Base-by-base conservation (phyloP, 2,329 filamentous ascomycete genomes). In the Lachnellula hyalina region DNA sequence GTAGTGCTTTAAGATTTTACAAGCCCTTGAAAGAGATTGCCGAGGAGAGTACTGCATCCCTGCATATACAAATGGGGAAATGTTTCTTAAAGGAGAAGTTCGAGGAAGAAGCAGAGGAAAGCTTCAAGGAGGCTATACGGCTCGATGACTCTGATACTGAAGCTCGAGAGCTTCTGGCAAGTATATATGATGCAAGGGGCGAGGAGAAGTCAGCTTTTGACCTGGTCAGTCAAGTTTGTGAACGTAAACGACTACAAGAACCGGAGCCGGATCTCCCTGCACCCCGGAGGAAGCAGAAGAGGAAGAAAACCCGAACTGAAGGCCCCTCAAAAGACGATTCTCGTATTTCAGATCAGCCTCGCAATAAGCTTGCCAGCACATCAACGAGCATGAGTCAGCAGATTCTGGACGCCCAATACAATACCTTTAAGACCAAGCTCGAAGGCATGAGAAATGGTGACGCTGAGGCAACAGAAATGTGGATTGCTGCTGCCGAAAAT, bases 151-250 rank as follows among this genome's bases (percentile, higher is more conserved):
- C 83, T 41, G 85, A 87, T 55, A 84, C 93, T 47, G 86, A 91
- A 58, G 89, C 90, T 40, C 85, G 90, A 40, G 83, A 89, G 32
- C 83, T 90, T 63, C 77, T 96, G 9, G 90, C 90, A 12, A 91
- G 88, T 64, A 83, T 96, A 70, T 96, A 95, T 66, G 90, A 95
- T 68, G 83, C 80, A 59, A 80, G 81, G 45, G 85, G 85, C 59
- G 83, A 86, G 72, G 84, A 81, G 21, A 87, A 91, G 64, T 84
- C 90, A 65, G 91, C 91, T 1, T 82, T 91, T 55, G 84, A 87
- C 56, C 81, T 91, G 49, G 83, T 89, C 48, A 87, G 86, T 35
- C 87, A 95, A 68, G 85, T 89, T 8, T 80, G 93, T 62, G 77
- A 82, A 34, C 74, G 91, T 73, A 44, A 61, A 59, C 32, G 38